Evolutionary conservation across 169 alveolate species (phyloP), one percentile per base, ranked within the genome.

Genomic region (Besnoitia besnoiti): DNA sequence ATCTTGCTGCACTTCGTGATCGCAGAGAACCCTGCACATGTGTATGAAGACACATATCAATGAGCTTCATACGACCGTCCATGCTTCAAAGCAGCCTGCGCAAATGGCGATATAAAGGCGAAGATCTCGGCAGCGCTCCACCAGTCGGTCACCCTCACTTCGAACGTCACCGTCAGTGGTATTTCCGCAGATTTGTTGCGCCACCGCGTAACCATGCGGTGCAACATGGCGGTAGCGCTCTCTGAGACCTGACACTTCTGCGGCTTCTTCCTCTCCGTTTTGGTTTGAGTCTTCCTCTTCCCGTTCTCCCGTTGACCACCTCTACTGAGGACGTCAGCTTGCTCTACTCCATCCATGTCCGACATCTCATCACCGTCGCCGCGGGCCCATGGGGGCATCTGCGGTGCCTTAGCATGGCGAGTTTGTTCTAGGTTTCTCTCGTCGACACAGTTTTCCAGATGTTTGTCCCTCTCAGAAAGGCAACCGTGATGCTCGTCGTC

Each of bases 101-200:
- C 44, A 73, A 37, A 73, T n/a, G 14, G 82, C 5, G 82, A n/a
- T 16, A 73, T 73, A n/a, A 73, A 73, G 39, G 82, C 39, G n/a
- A 73, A 73, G 24, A 19, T 37, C 46, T 73, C 82, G 5, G 82
- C 82, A 16, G 82, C 82, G 46, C 4, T 37, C 82, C 82, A 73
- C 82, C 40, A 73, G 82, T 73, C 46, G 82, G 24, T 30, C 19
- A 73, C 39, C n/a, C n/a, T 73, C 7, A 73, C 82, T 73, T 73
- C 82, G 82, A 73, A 73, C n/a, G 82, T 30, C 44, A 73, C n/a
- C 24, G 46, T 37, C 19, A 10, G 39, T 16, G 82, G 82, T 0
- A 73, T n/a, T 39, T 73, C 82, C 14, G 46, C 10, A 73, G 40
- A 1, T n/a, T 19, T 30, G 44, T 37, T 10, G 8, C 46, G 39